Conservation (phyloP, 176 grass and related monocot species). For the Avena insularis region DNA sequence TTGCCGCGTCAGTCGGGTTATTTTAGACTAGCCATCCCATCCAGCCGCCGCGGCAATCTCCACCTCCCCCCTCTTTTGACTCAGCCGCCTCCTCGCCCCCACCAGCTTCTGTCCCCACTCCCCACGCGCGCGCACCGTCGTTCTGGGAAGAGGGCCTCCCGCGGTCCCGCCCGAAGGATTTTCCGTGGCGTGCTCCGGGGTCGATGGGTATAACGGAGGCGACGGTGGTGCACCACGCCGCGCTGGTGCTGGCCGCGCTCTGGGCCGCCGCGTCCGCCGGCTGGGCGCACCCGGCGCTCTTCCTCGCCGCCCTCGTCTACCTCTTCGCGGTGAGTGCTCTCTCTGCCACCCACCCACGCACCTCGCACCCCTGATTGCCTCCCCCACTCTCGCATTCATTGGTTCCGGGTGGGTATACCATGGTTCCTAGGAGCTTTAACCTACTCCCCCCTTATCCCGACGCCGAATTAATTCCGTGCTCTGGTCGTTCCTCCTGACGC, state of each 20-base stretch:
- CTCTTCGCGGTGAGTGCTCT: constrained; percentile 72
- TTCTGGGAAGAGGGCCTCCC: background rate
- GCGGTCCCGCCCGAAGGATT: too few relatives aligned
- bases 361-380: background rate
- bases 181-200: background rate
- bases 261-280: constrained; percentile 61
- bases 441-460: background rate
- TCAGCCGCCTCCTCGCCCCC: background rate
- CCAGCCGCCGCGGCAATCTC: background rate
- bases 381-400: background rate
- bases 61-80: background rate
- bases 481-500: background rate
- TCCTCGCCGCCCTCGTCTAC: constrained; percentile 73
- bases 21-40: background rate
- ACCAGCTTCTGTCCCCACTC: background rate
- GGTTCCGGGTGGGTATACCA: background rate
- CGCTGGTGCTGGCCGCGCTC: constrained; percentile 69
- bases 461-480: background rate
- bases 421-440: background rate
- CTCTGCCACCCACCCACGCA: background rate
- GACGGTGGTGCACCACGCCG: constrained; percentile 83
- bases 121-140: background rate
- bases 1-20: background rate
- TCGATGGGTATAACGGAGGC: constrained; percentile 74
- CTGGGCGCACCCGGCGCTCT: constrained; percentile 65